Percentiles rank a stretch among this genome's conserved stretches.
phyloP scores from a whole-genome alignment of 106 monocot species.

The Dioscorea dumetorum region DNA sequence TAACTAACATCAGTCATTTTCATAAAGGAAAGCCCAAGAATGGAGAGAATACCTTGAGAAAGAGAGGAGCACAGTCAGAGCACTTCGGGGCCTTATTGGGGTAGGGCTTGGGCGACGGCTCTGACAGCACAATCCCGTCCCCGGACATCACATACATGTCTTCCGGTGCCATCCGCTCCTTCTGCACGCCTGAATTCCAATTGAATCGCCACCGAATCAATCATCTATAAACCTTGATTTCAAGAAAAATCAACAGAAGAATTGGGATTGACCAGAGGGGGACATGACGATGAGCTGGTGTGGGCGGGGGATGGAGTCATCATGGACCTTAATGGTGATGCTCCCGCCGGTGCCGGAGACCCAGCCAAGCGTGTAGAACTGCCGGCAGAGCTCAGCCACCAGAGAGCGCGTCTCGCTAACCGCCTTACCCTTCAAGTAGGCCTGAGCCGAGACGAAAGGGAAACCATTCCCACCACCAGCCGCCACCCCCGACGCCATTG shows the following conservation, averaged over 20 bases:
- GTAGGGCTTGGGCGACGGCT: slow-evolving; percentile 43
- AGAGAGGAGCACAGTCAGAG: slow-evolving; percentile 80
- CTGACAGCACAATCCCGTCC: slow-evolving; percentile 41
- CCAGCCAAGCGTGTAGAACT: slow-evolving; percentile 89
- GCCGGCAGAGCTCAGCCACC: slow-evolving; percentile 90
- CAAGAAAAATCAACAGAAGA: background rate
- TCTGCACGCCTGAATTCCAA: slow-evolving; percentile 71
- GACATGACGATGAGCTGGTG: slow-evolving; percentile 98
- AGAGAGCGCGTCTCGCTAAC: slow-evolving; percentile 55
- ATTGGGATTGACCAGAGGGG: slow-evolving; percentile 55
- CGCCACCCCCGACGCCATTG: too few relatives aligned
- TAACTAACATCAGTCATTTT: too few relatives aligned
- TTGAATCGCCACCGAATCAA: background rate
- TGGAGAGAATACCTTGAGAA: slow-evolving; percentile 62
- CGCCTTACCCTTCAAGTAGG: slow-evolving; percentile 41
- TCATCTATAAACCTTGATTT: too few relatives aligned
- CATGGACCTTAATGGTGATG: slow-evolving; percentile 96
- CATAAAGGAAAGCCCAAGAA: too few relatives aligned
- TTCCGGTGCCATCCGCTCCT: slow-evolving; percentile 91
- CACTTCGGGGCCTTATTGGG: slow-evolving; percentile 78
- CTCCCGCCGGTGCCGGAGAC: slow-evolving; percentile 98
- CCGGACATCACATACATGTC: slow-evolving; percentile 90
- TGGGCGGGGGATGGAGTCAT: slow-evolving; percentile 54
- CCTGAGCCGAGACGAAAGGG: background rate
- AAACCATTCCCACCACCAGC: too few relatives aligned